Conservation (phyloP, 257 asterid species). For the Forsythia suspensa region DNA sequence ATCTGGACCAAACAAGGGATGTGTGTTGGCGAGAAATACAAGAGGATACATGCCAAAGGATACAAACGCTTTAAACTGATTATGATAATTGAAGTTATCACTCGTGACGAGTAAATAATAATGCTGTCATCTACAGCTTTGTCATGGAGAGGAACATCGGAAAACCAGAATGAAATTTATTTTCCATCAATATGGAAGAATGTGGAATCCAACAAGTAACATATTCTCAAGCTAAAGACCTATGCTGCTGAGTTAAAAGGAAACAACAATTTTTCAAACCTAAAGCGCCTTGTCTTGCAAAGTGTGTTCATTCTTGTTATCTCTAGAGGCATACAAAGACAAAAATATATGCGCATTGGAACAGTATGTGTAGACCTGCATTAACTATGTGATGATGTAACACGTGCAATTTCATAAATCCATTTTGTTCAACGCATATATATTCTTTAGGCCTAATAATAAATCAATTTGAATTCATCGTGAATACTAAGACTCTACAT, state of each 20-base stretch:
- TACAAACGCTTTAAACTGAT: constrained; percentile 12
- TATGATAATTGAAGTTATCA: constrained; percentile 16
- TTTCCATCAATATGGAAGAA: background rate
- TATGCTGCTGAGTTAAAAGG: background rate
- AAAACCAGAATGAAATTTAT: constrained; percentile 8
- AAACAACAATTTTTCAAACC: background rate
- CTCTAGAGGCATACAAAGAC: background rate
- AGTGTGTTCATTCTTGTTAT: background rate
- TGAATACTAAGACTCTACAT: background rate
- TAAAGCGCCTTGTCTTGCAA: background rate
- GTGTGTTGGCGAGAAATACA: background rate
- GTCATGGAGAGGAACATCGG: constrained; percentile 7
- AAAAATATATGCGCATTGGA: background rate
- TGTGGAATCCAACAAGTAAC: constrained; percentile 4
- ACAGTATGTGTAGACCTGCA: background rate
- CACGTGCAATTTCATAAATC: constrained; percentile 1
- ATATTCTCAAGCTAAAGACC: background rate
- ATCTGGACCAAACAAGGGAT: too few relatives aligned
- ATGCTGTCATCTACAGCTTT: constrained; percentile 16
- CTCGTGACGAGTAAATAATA: constrained; percentile 10
- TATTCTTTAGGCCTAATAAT: background rate
- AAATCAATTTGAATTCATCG: constrained; percentile 5
- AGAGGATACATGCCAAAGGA: constrained; percentile 3
- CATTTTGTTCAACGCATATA: background rate
- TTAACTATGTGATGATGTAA: background rate